phyloP scores from a whole-genome alignment of 2,329 filamentous ascomycete genomes.

The Akanthomyces dipterigenus region DNA sequence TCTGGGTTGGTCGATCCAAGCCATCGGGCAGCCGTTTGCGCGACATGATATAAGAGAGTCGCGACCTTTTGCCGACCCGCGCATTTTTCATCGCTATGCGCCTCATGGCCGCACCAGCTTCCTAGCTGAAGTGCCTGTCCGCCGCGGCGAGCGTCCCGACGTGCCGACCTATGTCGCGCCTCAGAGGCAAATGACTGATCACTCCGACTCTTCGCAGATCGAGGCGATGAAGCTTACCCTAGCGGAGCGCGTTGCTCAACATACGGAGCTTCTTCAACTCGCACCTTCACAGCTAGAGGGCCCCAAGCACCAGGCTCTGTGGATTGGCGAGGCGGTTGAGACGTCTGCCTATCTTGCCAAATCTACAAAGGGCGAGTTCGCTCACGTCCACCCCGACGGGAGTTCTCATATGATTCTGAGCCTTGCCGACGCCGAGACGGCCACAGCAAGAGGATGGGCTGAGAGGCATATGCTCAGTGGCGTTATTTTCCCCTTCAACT shows the following conservation, averaged over 20 bases:
- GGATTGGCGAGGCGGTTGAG: not conserved
- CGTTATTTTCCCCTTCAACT: constrained; percentile 25
- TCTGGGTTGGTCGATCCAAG: constrained; percentile 34
- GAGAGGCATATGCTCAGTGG: constrained; percentile 29
- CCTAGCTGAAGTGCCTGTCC: constrained; percentile 15
- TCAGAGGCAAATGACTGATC: constrained; percentile 30
- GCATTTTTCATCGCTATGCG: constrained; percentile 20
- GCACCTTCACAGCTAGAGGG: constrained; percentile 8
- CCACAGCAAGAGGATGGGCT: constrained; percentile 32
- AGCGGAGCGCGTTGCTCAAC: constrained; percentile 1
- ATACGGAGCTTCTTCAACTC: not conserved
- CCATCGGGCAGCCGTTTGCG: constrained; percentile 25
- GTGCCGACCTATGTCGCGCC: constrained; percentile 31
- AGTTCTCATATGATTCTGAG: constrained; percentile 32
- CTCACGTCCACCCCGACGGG: constrained; percentile 33
- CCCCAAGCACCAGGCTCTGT: constrained; percentile 8
- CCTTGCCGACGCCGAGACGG: constrained; percentile 29
- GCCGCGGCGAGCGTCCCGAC: constrained; percentile 21
- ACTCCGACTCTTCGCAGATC: constrained; percentile 12
- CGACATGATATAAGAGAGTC: constrained; percentile 26
- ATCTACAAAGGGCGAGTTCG: constrained; percentile 24
- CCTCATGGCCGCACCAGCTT: constrained; percentile 19
- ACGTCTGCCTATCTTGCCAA: constrained; percentile 12
- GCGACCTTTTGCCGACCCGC: constrained; percentile 19
- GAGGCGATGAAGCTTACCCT: constrained; percentile 23